phyloP scores from a whole-genome alignment of 768 basidiomycete genomes.

The Rhodotorula graminis region DNA sequence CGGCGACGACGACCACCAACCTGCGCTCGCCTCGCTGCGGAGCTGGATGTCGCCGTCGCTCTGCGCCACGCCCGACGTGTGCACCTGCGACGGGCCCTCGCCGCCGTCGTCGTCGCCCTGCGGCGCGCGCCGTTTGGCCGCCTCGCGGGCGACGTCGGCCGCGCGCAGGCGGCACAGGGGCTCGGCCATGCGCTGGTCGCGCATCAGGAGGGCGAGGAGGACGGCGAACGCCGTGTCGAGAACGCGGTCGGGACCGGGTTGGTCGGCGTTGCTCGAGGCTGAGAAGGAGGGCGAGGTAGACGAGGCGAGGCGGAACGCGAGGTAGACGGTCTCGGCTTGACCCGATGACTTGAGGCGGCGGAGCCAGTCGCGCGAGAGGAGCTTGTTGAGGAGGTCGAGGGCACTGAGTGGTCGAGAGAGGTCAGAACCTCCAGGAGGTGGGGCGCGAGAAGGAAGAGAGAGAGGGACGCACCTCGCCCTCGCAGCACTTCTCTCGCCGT shows the following conservation, averaged over 20 bases:
- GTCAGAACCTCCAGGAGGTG: too few relatives aligned
- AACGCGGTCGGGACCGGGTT: not conserved
- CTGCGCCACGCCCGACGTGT: not conserved
- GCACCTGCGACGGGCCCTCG: not conserved
- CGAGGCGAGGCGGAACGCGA: not conserved
- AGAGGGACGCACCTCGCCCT: constrained; percentile 31
- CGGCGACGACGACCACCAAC: not conserved
- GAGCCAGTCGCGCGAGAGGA: constrained; percentile 32
- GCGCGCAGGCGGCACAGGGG: constrained; percentile 24
- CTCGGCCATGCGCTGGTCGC: constrained; percentile 33
- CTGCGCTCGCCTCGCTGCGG: not conserved
- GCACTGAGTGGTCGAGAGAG: constrained; percentile 15
- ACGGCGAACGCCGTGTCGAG: constrained; percentile 30
- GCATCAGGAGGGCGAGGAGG: constrained; percentile 18
- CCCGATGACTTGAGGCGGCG: constrained; percentile 33
- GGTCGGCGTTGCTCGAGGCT: too few relatives aligned
- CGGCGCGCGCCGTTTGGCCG: not conserved
- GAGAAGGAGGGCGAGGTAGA: not conserved
- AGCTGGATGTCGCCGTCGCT: not conserved
- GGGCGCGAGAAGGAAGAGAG: not conserved
- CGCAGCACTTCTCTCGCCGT: constrained; percentile 8
- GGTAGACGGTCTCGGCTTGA: constrained; percentile 30
- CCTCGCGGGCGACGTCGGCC: constrained; percentile 2
- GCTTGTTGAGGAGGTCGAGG: constrained; percentile 34
- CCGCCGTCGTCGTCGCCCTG: not conserved